Base-by-base conservation (phyloP, 257 asterid species). In the Nicotiana undulata region DNA sequence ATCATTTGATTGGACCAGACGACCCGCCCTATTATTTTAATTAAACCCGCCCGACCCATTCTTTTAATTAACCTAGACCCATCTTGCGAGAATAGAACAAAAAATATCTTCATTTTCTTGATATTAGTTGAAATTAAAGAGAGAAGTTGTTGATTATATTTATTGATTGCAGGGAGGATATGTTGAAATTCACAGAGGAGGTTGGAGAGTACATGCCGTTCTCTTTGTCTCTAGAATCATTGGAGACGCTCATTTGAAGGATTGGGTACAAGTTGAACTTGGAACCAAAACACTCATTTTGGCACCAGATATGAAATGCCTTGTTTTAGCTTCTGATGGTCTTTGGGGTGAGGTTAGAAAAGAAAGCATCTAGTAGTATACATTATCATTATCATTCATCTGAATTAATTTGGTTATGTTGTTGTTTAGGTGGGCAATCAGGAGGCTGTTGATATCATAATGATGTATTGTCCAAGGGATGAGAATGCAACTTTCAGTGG, bases 151-250 rank as follows among this genome's bases (percentile, higher is more conserved):
- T 12, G 60, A 9, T 49, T 51, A 60, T 65, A 4, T 49, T 65
- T 80, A 53, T 18, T 63, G 8, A 58, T n/a, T 75, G 78, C 76
- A 94, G 97, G 97, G 98, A 58, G 98, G 98, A 84, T 93, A 84
- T 74, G 94, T 93, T 49, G 97, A 92, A 89, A 66, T 88, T 82
- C 97, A 90, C 75, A 85, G 95, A 4, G 99, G 97, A 75, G 88
- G 92, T 20, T 95, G 98, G 98, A 85, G 99, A 83, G 93, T 91
- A 83, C 97, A 93, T 44, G 99, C 94, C 18, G 80, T 90, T 13
- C 92, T 95, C 1, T 90, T 97, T 2, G 93, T 93, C 84, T 91
- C 98, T 2, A 82, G 99, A 86, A 93, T 98, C 91, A 90, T 95
- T 28, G 98, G 98, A 61, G 98, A 95, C 85, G 90, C 94, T 79